Evolutionary conservation across 208 protist species (phyloP).

Genomic region (Leishmania gerbilli): DNA sequence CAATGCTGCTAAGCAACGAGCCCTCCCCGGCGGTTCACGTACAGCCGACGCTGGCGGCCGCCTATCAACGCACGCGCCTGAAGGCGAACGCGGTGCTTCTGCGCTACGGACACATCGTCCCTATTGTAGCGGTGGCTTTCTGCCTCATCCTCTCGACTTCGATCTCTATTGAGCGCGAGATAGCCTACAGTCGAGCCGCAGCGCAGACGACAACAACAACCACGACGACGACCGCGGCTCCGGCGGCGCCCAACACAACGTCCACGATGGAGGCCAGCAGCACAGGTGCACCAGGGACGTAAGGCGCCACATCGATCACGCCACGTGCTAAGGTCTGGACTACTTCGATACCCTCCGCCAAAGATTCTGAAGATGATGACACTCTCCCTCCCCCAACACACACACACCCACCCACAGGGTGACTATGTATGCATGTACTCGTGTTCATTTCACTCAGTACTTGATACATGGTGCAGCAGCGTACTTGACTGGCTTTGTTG

Average conservation of each 20-base stretch:
- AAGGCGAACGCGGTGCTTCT: constrained; percentile 34
- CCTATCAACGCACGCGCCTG: constrained; percentile 21
- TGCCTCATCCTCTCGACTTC: constrained; percentile 36
- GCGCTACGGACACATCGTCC: constrained; percentile 44
- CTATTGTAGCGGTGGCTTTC: constrained; percentile 30
- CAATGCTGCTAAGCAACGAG: constrained; percentile 11
- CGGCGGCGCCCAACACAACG: not conserved
- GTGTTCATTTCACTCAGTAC: not conserved
- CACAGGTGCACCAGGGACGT: not conserved
- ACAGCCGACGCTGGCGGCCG: constrained; percentile 5
- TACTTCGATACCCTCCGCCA: not conserved
- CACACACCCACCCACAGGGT: not conserved
- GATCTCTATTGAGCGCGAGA: constrained; percentile 39
- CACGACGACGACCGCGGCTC: constrained; percentile 10
- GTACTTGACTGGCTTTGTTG: not conserved
- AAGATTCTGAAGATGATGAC: not conserved
- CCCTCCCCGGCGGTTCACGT: constrained; percentile 21
- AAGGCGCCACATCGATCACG: not conserved
- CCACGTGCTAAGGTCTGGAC: not conserved
- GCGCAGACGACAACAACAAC: constrained; percentile 1
- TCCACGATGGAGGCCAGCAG: not conserved
- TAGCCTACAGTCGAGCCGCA: constrained; percentile 15
- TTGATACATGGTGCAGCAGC: not conserved
- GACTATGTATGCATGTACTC: not conserved
- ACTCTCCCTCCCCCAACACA: not conserved